phyloP scores from a whole-genome alignment of 2,329 filamentous ascomycete species.

The Fusarium domesticum region DNA sequence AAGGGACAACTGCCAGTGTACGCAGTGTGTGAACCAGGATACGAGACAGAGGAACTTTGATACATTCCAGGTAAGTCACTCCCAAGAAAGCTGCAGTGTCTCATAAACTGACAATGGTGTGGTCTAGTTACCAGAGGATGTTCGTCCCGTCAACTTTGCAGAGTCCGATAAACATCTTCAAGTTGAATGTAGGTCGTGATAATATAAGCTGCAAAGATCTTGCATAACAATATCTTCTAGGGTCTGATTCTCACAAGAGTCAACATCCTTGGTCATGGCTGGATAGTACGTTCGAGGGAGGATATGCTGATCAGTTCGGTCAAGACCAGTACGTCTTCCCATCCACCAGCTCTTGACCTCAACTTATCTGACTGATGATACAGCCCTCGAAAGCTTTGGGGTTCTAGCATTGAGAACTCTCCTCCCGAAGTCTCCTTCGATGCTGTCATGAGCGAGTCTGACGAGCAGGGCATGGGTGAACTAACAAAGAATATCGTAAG shows the following conservation, averaged over 20 bases:
- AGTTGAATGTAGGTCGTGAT: slow-evolving; percentile 32
- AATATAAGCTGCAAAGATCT: background rate
- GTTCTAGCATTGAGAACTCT: slow-evolving; percentile 32
- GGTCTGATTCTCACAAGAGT: slow-evolving; percentile 68
- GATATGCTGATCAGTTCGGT: slow-evolving; percentile 16
- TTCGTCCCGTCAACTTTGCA: slow-evolving; percentile 30
- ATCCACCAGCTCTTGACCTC: background rate
- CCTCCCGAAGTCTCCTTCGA: slow-evolving; percentile 61
- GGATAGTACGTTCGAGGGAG: slow-evolving; percentile 18
- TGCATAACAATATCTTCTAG: slow-evolving; percentile 38
- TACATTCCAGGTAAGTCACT: slow-evolving; percentile 36
- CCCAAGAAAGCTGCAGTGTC: background rate
- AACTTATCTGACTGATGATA: slow-evolving; percentile 5
- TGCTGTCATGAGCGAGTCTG: slow-evolving; percentile 52
- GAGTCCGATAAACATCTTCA: slow-evolving; percentile 31
- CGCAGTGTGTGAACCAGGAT: slow-evolving; percentile 40
- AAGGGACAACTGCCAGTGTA: slow-evolving; percentile 45
- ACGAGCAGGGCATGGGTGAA: slow-evolving; percentile 51
- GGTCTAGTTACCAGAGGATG: slow-evolving; percentile 32
- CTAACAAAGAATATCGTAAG: slow-evolving; percentile 65
- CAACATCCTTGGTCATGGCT: slow-evolving; percentile 55
- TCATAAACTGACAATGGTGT: background rate
- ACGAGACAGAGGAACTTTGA: slow-evolving; percentile 43
- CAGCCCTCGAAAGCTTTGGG: slow-evolving; percentile 26
- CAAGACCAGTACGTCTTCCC: slow-evolving; percentile 20